Base-by-base conservation (phyloP, 805 yeast species). In the Pichia phayaonensis region DNA sequence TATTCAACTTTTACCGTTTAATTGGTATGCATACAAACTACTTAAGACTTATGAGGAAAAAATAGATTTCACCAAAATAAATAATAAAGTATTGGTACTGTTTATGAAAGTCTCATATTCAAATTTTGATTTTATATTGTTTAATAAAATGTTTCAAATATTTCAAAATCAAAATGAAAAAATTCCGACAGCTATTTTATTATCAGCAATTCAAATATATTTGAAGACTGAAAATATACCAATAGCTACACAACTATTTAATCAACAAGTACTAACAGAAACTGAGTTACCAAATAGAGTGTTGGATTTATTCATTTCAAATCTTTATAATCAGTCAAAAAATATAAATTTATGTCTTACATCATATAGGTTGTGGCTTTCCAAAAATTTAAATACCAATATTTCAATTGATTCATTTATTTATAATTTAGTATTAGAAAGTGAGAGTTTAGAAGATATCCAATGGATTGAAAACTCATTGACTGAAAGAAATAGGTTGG, bases 221-320 rank as follows among this genome's bases (percentile, higher is more conserved):
- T 38, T 64, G 6, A 53, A 58, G 40, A 54, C 61, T 8, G 65
- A 59, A 36, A 60, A 61, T 44, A 54, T 63, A 15, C 53, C 54
- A 27, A 52, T 56, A 50, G 67, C 69, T 8, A 55, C 56, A 3
- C 64, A 61, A 53, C 44, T 65, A 11, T 65, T 64, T 47, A 61
- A 59, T 39, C 65, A 59, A 45, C 55, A 60, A n/a, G 64, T 63
- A 2, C 52, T 61, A 57, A 45, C 65, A 2, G 53, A 56, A 7
- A 41, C 40, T 6, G 27, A 36, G 18, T 45, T 60, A 23, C 56
- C 62, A 1, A 41, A 52, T 13, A 49, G 44, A 31, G 34, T 64
- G 15, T 46, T 63, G 24, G 57, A 57, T 40, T 45, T 51, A 8
- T 65, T 58, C 40, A 31, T 65, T 12, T 54, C 56, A n/a, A 55